Base-by-base conservation (phyloP, 179 eudicot species). In the Patellifolia procumbens region DNA sequence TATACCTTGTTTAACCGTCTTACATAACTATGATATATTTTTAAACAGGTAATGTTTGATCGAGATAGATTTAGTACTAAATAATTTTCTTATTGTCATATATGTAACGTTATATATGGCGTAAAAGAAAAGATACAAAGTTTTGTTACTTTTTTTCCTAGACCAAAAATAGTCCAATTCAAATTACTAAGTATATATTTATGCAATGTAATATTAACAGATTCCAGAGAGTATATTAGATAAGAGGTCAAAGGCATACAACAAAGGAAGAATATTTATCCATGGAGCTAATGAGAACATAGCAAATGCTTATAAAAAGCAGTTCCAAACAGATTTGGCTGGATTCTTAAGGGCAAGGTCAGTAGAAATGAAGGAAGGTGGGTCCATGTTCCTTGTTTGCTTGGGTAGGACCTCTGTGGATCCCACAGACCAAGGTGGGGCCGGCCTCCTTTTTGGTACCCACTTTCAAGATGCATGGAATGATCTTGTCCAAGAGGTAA, bases 391-490 rank as follows among this genome's bases (percentile, higher is more conserved):
- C 83, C 85, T 92, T 51, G 91, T 88, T 37, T 91, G 91, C 69
- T 76, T 92, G 73, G 97, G 97, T 2, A 73, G 97, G 77, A 92
- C 91, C 32, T 87, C 94, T 0, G 68, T 77, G 76, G 92, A 89
- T 79, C 97, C 97, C 37, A 84, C 91, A 4, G 97, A 92, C 83
- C 97, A 92, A 81, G 97, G 97, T 70, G 97, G 97, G 68, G 92
- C 96, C 1, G 97, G 97, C 29, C 88, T 92, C 39, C 90, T 92
- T 72, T 92, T 92, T 63, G 97, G 96, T 67, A 91, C 97, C 60
- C 94, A 92, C 88, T 89, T 91, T 85, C 94, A 92, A 78, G 96
- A 91, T 85, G 96, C 97, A 9, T 92, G 96, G 96, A 80, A 92
- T 74, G 97, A 92, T 74, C 96, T 92, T 74, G 96, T 92, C 79